Percentiles rank a stretch among this genome's conserved stretches.
phyloP scores from a whole-genome alignment of 345 rosid species.

The Lumnitzera littorea region DNA sequence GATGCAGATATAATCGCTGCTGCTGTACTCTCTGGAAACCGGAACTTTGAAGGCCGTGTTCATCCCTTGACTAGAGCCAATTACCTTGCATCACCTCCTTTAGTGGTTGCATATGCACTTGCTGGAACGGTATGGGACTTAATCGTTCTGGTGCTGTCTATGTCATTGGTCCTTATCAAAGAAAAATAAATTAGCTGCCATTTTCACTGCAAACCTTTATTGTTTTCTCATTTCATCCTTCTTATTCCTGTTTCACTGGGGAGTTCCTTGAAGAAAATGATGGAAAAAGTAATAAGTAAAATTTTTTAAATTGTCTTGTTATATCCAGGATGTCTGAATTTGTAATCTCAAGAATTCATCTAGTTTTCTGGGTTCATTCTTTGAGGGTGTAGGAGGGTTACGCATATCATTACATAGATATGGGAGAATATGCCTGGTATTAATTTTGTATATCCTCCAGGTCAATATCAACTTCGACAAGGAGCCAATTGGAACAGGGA shows the following conservation, averaged over 20 bases:
- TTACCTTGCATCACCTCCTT: slow-evolving; percentile 98
- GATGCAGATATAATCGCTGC: slow-evolving; percentile 80
- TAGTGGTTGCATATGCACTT: slow-evolving; percentile 97
- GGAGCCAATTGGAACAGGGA: slow-evolving; percentile 88
- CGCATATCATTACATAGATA: not conserved
- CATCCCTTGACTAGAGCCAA: slow-evolving; percentile 97
- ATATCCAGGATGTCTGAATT: too few species aligned
- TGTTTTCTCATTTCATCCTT: too few species aligned
- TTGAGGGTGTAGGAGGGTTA: too few species aligned
- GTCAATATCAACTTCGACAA: slow-evolving; percentile 90
- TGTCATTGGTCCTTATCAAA: too few species aligned
- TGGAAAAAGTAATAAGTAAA: too few species aligned
- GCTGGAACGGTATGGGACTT: slow-evolving; percentile 80
- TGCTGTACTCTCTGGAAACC: slow-evolving; percentile 94
- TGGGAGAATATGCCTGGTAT: not conserved
- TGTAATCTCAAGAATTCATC: too few species aligned
- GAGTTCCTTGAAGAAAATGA: too few species aligned
- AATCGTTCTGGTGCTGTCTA: not conserved
- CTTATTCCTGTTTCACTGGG: too few species aligned
- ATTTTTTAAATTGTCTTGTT: too few species aligned
- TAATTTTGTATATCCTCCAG: slow-evolving; percentile 27
- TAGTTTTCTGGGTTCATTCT: too few species aligned
- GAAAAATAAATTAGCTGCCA: too few species aligned
- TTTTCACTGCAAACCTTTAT: too few species aligned
- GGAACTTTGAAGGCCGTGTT: slow-evolving; percentile 98